Evolutionary conservation across 2,329 filamentous ascomycete species (phyloP), one percentile per base, ranked within the genome.

Genomic region (Penicillium sp.): DNA sequence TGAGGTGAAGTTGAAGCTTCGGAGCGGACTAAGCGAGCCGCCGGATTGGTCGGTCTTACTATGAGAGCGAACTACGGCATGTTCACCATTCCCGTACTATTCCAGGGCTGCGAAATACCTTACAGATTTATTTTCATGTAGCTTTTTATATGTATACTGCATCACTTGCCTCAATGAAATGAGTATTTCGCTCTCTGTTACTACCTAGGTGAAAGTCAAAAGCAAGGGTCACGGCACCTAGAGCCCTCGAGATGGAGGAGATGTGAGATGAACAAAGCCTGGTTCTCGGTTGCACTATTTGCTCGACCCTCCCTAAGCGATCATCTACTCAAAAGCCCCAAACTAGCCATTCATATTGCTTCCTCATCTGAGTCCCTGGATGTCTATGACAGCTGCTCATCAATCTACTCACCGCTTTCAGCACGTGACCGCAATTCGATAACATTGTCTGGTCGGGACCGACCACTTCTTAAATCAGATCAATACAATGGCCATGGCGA

Each of bases 1-100:
- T 50, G 63, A 63, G 57, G 61, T 64, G 61, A 63, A 55, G 63
- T 65, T 59, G 63, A 64, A 65, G 64, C 64, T 64, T 66, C 63
- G 61, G 58, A 64, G 63, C 61, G 60, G 61, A 60, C 62, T 67
- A 67, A 67, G 65, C 65, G 64, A 67, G 62, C 60, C 61, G 61
- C 59, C 63, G 65, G 64, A 66, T 63, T 65, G 62, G 58, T 60
- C 57, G 28, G 44, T 29, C 26, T 13, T 40, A 19, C 44, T 46
- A 56, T 46, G 37, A 34, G 31, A 46, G 44, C 29, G 22, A 39
- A 45, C 26, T 32, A 44, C 44, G 41, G 47, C 41, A 49, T 45
- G 41, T 49, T 49, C 41, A 21, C 6, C 21, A 24, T 32, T 38
- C 24, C 15, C 7, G 10, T 31, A 10, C 8, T 21, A 42, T 42